Conservation (phyloP, 2,329 filamentous ascomycete species). For the Aspergillus sp. region DNA sequence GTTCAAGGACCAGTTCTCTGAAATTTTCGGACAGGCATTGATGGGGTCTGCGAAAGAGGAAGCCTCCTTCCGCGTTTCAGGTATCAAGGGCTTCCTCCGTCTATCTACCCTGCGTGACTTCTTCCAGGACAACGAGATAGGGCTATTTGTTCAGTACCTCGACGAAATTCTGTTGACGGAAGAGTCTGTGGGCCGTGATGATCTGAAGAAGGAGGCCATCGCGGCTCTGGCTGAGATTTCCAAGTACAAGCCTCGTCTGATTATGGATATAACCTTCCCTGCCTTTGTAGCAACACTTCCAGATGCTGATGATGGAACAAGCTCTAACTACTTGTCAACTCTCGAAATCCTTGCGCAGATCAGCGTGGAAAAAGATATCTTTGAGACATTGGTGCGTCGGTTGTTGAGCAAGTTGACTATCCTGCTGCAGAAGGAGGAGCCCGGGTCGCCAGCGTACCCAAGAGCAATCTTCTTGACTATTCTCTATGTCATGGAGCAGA, state of each 20-base stretch:
- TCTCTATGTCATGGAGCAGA: conserved; percentile 54
- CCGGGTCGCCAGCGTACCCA: conserved; percentile 48
- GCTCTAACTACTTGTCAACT: conserved; percentile 46
- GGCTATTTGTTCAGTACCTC: conserved; percentile 50
- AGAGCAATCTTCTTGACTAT: conserved; percentile 54
- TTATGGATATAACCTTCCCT: conserved; percentile 60
- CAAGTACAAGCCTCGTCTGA: conserved; percentile 54
- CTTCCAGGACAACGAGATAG: conserved; percentile 47
- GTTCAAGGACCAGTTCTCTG: conserved; percentile 47
- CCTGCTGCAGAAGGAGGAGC: conserved; percentile 45
- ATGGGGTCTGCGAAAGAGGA: conserved; percentile 49
- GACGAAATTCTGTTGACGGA: conserved; percentile 56
- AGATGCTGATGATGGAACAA: conserved; percentile 46
- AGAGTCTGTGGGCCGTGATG: conserved; percentile 49
- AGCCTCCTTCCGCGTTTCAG: conserved; percentile 43
- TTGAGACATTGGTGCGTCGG: conserved; percentile 56
- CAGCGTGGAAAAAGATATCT: conserved; percentile 55
- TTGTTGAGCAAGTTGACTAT: conserved; percentile 57
- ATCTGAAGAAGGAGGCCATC: conserved; percentile 54
- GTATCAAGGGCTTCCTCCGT: conserved; percentile 41
- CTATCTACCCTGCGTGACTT: conserved; percentile 42
- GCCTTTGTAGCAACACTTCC: conserved; percentile 60
- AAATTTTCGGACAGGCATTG: conserved; percentile 50
- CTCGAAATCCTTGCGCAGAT: conserved; percentile 60
- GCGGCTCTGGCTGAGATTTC: conserved; percentile 55